Percentiles rank a stretch among this genome's conserved stretches.
Conservation (phyloP, 163 green algal genomes). For the Chlamydomonas reinhardtii region DNA sequence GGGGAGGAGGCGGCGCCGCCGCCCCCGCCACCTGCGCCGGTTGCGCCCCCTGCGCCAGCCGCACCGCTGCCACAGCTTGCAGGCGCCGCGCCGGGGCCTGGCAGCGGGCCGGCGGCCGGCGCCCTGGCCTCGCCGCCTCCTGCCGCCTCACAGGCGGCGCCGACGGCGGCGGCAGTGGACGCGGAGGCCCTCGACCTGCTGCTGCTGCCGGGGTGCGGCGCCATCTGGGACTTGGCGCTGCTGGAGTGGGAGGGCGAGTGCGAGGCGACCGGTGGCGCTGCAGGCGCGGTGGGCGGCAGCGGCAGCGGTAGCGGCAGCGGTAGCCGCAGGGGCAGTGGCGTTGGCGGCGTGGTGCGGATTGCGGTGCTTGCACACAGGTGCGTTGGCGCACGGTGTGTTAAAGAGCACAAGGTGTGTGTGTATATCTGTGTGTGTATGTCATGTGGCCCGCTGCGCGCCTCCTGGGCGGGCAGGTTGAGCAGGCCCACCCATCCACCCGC, state of each 20-base stretch:
- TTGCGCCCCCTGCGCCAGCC: background rate
- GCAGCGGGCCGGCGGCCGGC: too few species aligned
- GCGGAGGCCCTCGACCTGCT: background rate
- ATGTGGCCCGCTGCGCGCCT: too few species aligned
- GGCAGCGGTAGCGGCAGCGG: too few species aligned
- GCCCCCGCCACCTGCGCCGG: too few species aligned
- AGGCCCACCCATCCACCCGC: background rate
- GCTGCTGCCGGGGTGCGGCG: slow-evolving; percentile 16
- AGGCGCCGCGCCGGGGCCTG: too few species aligned
- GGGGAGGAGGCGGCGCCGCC: too few species aligned
- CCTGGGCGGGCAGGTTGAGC: too few species aligned
- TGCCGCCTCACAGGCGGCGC: too few species aligned
- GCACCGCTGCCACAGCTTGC: background rate
- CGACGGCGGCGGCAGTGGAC: background rate
- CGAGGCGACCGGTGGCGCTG: background rate
- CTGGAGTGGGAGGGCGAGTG: background rate
- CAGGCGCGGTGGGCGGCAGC: too few species aligned
- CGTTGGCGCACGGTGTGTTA: background rate
- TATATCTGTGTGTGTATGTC: too few species aligned
- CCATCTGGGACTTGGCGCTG: slow-evolving; percentile 33
- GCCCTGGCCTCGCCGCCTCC: too few species aligned
- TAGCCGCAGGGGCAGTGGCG: background rate
- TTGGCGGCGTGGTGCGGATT: background rate
- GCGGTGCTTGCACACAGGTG: slow-evolving; percentile 21
- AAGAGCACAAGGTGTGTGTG: too few species aligned